Base-by-base conservation (phyloP, 768 basidiomycete genomes). In the Paxillus ammoniavirescens region DNA sequence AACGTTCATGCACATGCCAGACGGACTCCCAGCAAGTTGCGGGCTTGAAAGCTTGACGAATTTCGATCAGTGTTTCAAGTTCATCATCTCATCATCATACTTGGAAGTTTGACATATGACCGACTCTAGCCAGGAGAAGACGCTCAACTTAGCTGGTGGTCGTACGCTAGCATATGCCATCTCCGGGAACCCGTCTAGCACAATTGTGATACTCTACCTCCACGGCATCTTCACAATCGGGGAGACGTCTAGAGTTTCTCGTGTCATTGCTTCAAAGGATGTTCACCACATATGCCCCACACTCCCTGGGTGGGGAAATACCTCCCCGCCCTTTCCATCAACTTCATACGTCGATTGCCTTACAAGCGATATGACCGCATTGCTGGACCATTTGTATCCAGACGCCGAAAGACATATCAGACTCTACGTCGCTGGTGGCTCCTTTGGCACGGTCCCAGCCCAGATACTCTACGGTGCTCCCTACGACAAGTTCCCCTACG, bases 161-260 rank as follows among this genome's bases (percentile, higher is more conserved):
- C 77, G 82, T 37, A 76, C 66, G 8, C 69, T 84, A 7, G 83
- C 81, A 3, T 85, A 84, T 54, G 74, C 74, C n/a, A 77, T 79
- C 23, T 70, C 65, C 8, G 83, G 83, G 5, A 75, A 82, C 55
- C 65, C 74, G 1, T 73, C 75, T 26, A 83, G 81, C 65, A 66
- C 68, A 2, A 71, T 71, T 13, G 64, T 85, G 21, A 65, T 83
- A 42, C 70, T 85, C 47, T 82, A 75, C 65, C 75, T 83, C 52
- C 83, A 84, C 58, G 82, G 81, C n/a, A 70, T 71, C 5, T 82
- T 84, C 62, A 66, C 73, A 36, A 59, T 82, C n/a, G 83, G 82
- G 5, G 69, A 73, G 30, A 75, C 76, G 5, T 65, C 70, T 31
- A 57, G 54, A 1, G 59, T 70, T 8, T 71, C 75, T 3, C 70